Base-by-base conservation (phyloP, 345 rosid genomes). In the Theobroma cacao region DNA sequence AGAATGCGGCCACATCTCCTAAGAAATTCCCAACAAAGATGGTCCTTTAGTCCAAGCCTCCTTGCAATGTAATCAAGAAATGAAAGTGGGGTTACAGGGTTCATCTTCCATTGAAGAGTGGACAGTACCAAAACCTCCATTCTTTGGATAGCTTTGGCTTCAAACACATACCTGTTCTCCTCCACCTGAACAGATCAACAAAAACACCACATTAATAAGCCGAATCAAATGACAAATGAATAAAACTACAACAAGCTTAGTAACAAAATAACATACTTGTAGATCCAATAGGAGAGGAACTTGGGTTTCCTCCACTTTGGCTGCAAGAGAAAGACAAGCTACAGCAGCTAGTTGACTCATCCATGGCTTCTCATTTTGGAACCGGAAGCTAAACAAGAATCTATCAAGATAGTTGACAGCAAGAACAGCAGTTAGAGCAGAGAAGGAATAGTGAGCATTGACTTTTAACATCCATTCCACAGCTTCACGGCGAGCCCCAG, bases 41-140 rank as follows among this genome's bases (percentile, higher is more conserved):
- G 76, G 74, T 75, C 89, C 85, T 82, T 88, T 34, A 91, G 82
- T 3, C 89, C 90, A n/a, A 92, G 86, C 82, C 88, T 89, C 84
- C 92, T 87, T 10, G 88, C 80, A 22, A 92, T 77, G 80, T 85
- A 82, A 82, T 92, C 93, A 47, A 92, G 77, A 75, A 91, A 92
- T 2, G 94, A 86, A 48, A 88, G 63, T 38, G 94, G 88, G 63
- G 93, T 91, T 10, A 92, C 88, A 12, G 97, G 97, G 73, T 89
- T 87, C 93, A 92, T 91, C 88, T 83, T 87, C 97, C 97, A 92
- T 56, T 81, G 72, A 13, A 92, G 97, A n/a, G 93, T 75, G 9
- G 97, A 88, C 24, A 92, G 90, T 58, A 92, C 88, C 77, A 91
- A 66, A 72, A 92, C 79, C 88, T 92, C 97, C 97, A 88, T 92